These are phyloP conservation scores for Fraxinus greggii DNA, from an alignment of 305 asterid genomes.

Conservation along the genomic window DNA sequence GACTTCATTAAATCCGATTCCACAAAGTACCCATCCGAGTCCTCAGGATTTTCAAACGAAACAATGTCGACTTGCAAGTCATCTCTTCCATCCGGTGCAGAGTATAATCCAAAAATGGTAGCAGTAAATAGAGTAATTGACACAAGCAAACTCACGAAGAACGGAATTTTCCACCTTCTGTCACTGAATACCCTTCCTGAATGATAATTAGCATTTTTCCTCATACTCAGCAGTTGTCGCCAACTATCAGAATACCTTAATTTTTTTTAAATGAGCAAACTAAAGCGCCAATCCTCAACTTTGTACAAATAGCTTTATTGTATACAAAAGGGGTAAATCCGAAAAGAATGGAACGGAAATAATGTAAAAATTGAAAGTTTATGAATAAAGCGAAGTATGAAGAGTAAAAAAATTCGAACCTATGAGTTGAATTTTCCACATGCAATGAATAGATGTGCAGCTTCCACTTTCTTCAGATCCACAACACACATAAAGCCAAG, in stretches of 20 bases:
- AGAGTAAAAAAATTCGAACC: constrained; percentile 23
- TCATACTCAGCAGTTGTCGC: constrained; percentile 34
- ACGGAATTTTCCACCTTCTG: constrained; percentile 83
- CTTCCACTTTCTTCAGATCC: constrained; percentile 31
- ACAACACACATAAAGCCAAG: constrained; percentile 22
- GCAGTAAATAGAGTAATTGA: constrained; percentile 61
- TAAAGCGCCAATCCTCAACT: not conserved
- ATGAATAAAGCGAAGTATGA: constrained; percentile 5
- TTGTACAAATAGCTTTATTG: no score
- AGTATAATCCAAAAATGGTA: constrained; percentile 51
- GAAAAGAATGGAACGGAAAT: constrained; percentile 11
- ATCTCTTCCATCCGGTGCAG: constrained; percentile 50
- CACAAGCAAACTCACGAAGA: constrained; percentile 49
- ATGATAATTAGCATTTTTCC: constrained; percentile 55
- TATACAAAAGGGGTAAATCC: not conserved
- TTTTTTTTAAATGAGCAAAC: constrained; percentile 2
- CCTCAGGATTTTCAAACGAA: constrained; percentile 43
- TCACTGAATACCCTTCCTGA: constrained; percentile 70
- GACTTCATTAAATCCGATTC: constrained; percentile 71
- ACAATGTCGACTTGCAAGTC: constrained; percentile 38
- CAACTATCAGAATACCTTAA: constrained; percentile 6
- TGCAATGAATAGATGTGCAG: constrained; percentile 20
- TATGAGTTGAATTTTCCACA: constrained; percentile 19
- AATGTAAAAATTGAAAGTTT: not conserved
- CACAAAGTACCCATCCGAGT: constrained; percentile 49